Evolutionary conservation across 169 alveolate genomes (phyloP).

Genomic region (Fabrea salina): DNA sequence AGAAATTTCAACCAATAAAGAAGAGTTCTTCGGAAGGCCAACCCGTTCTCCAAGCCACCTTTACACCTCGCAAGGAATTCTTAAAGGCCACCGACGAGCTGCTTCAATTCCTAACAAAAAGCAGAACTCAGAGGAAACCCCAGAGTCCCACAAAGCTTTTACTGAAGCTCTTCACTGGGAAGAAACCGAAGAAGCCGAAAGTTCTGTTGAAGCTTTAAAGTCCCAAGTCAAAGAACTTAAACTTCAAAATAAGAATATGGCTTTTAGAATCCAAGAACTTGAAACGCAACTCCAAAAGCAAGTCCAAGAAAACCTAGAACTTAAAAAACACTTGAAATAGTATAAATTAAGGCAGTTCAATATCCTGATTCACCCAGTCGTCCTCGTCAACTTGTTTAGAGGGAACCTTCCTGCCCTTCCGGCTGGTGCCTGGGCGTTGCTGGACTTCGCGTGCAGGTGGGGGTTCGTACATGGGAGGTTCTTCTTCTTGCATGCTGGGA

Average conservation of each 20-base stretch:
- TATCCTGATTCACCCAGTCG: neutral
- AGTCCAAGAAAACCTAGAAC: no score
- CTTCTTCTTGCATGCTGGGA: neutral
- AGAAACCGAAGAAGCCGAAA: no score
- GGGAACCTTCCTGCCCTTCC: neutral
- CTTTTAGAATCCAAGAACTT: no score
- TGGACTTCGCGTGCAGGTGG: neutral
- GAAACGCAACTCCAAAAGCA: no score
- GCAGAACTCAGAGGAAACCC: neutral
- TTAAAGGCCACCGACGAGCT: constrained; percentile 16
- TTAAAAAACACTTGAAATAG: neutral
- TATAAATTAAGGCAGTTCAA: neutral
- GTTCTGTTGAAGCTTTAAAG: no score
- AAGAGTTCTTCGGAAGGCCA: neutral
- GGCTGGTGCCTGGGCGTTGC: constrained; percentile 31
- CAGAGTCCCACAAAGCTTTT: no score
- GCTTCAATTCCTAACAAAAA: constrained; percentile 1
- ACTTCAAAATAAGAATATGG: no score
- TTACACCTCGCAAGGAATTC: neutral
- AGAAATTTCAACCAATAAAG: neutral
- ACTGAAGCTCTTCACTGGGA: no score
- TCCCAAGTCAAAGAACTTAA: no score
- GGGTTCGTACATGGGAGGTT: neutral
- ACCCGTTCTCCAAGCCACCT: neutral
- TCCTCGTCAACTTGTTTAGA: constrained; percentile 1